phyloP scores from a whole-genome alignment of 176 grass and related monocot genomes.

The Aegilops speltoides region DNA sequence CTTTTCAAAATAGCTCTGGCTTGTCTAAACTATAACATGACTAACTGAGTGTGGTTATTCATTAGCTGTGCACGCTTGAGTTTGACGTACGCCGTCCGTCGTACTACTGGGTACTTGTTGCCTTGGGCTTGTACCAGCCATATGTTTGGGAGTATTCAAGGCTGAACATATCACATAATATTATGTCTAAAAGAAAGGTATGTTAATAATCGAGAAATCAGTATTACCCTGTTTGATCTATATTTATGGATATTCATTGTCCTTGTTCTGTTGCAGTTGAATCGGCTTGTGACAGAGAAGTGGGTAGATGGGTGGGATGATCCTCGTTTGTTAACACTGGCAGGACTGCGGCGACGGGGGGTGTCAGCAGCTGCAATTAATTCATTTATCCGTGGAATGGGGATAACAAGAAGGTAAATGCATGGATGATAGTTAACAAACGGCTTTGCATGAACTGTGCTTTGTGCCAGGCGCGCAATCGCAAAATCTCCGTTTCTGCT shows the following conservation, averaged over 20 bases:
- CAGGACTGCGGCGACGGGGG: slow-evolving; percentile 74
- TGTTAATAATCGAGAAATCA: not conserved
- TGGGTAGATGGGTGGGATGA: slow-evolving; percentile 99
- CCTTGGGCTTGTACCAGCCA: slow-evolving; percentile 84
- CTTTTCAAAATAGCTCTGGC: not conserved
- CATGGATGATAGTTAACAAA: not conserved
- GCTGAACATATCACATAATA: slow-evolving; percentile 87
- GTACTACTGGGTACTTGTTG: slow-evolving; percentile 93
- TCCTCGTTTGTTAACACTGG: slow-evolving; percentile 88
- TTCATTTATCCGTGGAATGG: slow-evolving; percentile 91
- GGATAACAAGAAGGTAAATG: slow-evolving; percentile 96
- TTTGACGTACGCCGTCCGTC: slow-evolving; percentile 96
- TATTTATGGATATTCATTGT: slow-evolving; percentile 1
- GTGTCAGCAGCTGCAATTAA: slow-evolving; percentile 88
- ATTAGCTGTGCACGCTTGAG: slow-evolving; percentile 66
- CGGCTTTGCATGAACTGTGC: not conserved
- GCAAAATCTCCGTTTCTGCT: slow-evolving; percentile 1
- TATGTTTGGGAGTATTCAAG: slow-evolving; percentile 99
- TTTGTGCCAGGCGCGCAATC: not conserved
- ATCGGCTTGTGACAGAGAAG: slow-evolving; percentile 88
- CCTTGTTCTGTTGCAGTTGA: slow-evolving; percentile 54
- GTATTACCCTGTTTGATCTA: not conserved
- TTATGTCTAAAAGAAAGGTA: slow-evolving; percentile 99
- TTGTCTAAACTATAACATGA: not conserved
- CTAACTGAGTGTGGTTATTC: slow-evolving; percentile 18